Evolutionary conservation across 345 rosid species (phyloP), one percentile per base, ranked within the genome.

Genomic region (Xanthoceras sorbifolium): DNA sequence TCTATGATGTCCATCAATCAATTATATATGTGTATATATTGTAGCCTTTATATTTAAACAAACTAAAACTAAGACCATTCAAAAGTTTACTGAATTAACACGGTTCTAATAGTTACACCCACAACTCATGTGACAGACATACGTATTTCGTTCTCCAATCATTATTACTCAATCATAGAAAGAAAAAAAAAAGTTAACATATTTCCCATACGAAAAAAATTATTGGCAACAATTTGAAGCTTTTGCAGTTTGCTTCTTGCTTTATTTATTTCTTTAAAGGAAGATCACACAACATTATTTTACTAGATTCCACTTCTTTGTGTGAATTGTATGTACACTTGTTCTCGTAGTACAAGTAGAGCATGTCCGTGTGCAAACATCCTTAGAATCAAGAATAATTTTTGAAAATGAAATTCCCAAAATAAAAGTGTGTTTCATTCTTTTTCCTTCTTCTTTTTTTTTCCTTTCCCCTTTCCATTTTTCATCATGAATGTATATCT

Each of bases 311-410:
- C 26, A 64, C 55, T 28, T 36, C 5, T 68, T 14, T 3, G 11
- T 40, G 60, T 48, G 32, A 62, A 14, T 3, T 20, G n/a, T 38
- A n/a, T 52, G 34, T 15, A 54, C 72, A 72, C 67, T 40, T 67
- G 73, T 65, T 72, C 50, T 12, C 14, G 6, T 3, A 17, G 23
- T 9, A 73, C 34, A 10, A 55, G 63, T n/a, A 32, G 10, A 10
- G 68, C 23, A 57, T 57, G 67, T 73, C 31, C 29, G 31, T 78
- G 55, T 31, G 59, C 50, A 72, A 44, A 4, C 9, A 32, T 36
- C 22, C 26, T 52, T 50, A 25, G 64, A 50, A 75, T 75, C 69
- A 75, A 59, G 68, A 67, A 67, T 57, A 73, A n/a, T 22, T 7
- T 50, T 4, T 42, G 73, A 72, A 57, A 78, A n/a, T 67, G 67